Conservation (phyloP, 2,329 filamentous ascomycete species). For the Diaporthe citriasiana region DNA sequence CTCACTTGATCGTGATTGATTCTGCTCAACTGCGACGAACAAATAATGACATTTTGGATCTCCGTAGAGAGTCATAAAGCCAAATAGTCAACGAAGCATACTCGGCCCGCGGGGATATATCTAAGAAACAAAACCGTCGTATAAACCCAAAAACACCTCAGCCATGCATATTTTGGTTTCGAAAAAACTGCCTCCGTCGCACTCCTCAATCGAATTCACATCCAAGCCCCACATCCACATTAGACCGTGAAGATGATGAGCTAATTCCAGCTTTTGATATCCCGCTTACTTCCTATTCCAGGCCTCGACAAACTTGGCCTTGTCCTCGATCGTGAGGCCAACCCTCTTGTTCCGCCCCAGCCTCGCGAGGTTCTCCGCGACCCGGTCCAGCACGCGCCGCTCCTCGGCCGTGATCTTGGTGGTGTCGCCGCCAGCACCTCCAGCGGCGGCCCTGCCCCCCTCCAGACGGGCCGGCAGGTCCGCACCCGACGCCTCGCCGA, state of each 20-base stretch:
- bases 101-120: conserved; percentile 24
- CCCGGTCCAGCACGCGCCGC: conserved; percentile 78
- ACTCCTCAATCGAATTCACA: background rate
- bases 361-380: conserved; percentile 89
- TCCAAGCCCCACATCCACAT: background rate
- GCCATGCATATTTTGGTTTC: conserved; percentile 31
- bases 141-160: conserved; percentile 37
- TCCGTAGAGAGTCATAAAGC: background rate
- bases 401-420: conserved; percentile 66
- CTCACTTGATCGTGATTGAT: background rate
- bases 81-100: background rate
- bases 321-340: conserved; percentile 85
- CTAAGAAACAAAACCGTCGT: conserved; percentile 10
- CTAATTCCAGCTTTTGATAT: background rate
- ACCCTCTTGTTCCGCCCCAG: conserved; percentile 91
- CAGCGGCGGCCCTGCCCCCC: conserved; percentile 34
- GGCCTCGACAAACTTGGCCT: conserved; percentile 83
- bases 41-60: background rate
- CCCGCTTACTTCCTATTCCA: conserved; percentile 62
- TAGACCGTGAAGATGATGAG: background rate
- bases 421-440: conserved; percentile 50
- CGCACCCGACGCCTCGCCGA: conserved; percentile 46
- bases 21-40: background rate
- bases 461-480: conserved; percentile 46
- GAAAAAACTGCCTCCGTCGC: conserved; percentile 8